A percentile compares a stretch with the other conserved stretches of the same genome.
Conservation (phyloP, 2,329 filamentous ascomycete species). For the Ilyonectria robusta region DNA sequence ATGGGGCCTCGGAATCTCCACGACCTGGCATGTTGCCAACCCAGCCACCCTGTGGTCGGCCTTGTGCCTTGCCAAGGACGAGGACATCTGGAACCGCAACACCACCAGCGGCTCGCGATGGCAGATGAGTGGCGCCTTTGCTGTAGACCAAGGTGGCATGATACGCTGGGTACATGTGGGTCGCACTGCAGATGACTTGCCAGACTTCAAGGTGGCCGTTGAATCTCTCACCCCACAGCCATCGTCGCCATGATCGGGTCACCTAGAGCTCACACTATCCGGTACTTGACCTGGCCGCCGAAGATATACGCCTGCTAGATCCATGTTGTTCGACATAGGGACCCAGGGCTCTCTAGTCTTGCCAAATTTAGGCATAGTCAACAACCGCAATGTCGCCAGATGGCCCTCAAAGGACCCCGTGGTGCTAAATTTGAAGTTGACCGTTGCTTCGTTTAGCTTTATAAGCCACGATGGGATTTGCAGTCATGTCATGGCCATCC, state of each 20-base stretch:
- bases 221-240: slow-evolving; percentile 44
- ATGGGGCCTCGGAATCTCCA: slow-evolving; percentile 76
- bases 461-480: neutral
- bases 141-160: slow-evolving; percentile 53
- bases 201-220: slow-evolving; percentile 49
- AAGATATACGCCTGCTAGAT: too few species aligned
- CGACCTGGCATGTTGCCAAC: slow-evolving; percentile 74
- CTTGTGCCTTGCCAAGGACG: slow-evolving; percentile 70
- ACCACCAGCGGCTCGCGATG: slow-evolving; percentile 77
- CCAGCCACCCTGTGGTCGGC: slow-evolving; percentile 71
- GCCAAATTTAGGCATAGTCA: too few species aligned
- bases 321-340: too few species aligned
- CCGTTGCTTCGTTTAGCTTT: too few species aligned
- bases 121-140: slow-evolving; percentile 78
- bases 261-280: neutral
- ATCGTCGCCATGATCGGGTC: neutral
- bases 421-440: too few species aligned
- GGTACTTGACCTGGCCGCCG: too few species aligned
- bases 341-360: too few species aligned
- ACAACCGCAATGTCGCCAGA: too few species aligned
- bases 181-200: slow-evolving; percentile 50
- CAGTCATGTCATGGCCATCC: neutral
- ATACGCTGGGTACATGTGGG: slow-evolving; percentile 51
- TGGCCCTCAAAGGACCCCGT: too few species aligned
- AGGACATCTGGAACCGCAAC: slow-evolving; percentile 76